phyloP scores from a whole-genome alignment of 768 basidiomycete genomes.

The Lactarius trivialis region DNA sequence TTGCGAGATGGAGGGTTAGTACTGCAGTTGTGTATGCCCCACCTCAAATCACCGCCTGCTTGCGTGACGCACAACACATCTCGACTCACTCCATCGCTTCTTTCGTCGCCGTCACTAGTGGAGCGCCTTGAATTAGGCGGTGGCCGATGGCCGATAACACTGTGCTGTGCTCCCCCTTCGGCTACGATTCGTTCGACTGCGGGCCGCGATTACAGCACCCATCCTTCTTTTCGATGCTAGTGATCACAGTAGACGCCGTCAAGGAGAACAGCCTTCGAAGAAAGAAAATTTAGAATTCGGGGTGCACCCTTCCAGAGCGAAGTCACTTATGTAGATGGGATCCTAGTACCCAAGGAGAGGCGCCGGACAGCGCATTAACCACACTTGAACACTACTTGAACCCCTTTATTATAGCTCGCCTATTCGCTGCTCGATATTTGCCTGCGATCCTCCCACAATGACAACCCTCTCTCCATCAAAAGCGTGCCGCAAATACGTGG shows the following conservation, averaged over 20 bases:
- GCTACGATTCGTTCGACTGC: too few relatives aligned
- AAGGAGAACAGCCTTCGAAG: background rate
- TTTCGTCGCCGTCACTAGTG: too few relatives aligned
- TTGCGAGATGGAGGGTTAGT: background rate
- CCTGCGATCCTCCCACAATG: background rate
- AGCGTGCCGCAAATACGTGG: conserved; percentile 13
- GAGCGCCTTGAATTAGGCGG: too few relatives aligned
- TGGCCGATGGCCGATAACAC: too few relatives aligned
- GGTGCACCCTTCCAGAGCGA: background rate
- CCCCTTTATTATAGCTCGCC: background rate
- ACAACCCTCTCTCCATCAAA: background rate
- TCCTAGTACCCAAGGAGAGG: background rate
- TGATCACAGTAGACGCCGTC: background rate
- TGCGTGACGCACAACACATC: too few relatives aligned
- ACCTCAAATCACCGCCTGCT: background rate
- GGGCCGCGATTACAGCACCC: background rate
- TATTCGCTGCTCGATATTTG: background rate
- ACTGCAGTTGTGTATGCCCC: background rate
- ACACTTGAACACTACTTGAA: background rate
- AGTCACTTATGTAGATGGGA: background rate
- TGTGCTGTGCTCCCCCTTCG: background rate
- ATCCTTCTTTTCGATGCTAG: background rate
- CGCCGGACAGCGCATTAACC: background rate
- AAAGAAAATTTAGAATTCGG: background rate
- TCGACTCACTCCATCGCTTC: too few relatives aligned